Evolutionary conservation across 1,139 yeast species (phyloP).

Genomic region (Fermentozyma sake): DNA sequence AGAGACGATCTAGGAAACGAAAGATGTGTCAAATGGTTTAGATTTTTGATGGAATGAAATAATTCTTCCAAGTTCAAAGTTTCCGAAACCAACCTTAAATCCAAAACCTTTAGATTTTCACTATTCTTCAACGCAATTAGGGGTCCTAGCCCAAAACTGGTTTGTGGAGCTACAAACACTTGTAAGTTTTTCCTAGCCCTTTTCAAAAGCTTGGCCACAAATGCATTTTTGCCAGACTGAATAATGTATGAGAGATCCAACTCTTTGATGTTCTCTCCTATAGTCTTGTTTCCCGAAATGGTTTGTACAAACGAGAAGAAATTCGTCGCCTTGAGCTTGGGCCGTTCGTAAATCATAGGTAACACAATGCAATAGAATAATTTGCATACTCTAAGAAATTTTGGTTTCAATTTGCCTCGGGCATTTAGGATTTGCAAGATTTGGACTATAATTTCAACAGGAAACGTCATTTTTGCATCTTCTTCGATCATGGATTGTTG

Average conservation of each 20-base stretch:
- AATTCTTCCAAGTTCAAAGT: conserved; percentile 78
- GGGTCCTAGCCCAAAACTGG: conserved; percentile 91
- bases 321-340: conserved; percentile 61
- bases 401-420: conserved; percentile 39
- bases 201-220: conserved; percentile 74
- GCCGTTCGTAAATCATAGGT: conserved; percentile 61
- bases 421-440: conserved; percentile 42
- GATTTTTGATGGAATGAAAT: conserved; percentile 65
- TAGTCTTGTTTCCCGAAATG: conserved; percentile 41
- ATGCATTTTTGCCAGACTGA: conserved; percentile 92
- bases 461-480: conserved; percentile 33
- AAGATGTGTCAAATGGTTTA: conserved; percentile 61
- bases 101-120: conserved; percentile 56
- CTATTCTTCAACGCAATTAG: conserved; percentile 74
- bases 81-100: conserved; percentile 85
- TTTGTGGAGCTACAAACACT: conserved; percentile 84
- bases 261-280: conserved; percentile 43
- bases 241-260: conserved; percentile 75
- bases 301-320: conserved; percentile 72
- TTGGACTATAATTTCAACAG: conserved; percentile 55
- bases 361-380: conserved; percentile 55
- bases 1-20: conserved; percentile 89
- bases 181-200: conserved; percentile 63
- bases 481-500: conserved; percentile 12
- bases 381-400: conserved; percentile 57